Conservation (phyloP, 2,329 filamentous ascomycete species). For the Dactylellina drechsleri region DNA sequence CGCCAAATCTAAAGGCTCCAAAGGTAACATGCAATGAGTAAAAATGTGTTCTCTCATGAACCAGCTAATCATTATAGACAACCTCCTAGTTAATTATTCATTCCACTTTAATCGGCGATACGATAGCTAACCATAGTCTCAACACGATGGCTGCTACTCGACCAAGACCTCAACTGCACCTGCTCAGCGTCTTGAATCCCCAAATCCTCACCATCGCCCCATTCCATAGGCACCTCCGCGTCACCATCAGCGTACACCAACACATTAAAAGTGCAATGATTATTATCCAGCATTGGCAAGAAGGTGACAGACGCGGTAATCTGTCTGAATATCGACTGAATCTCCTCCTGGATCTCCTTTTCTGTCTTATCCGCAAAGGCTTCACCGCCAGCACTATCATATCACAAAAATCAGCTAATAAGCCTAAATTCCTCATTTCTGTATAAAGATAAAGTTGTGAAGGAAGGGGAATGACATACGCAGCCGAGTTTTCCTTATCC, state of each 20-base stretch:
- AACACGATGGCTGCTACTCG: conserved; percentile 90
- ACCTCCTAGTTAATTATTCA: too few species aligned
- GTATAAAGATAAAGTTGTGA: background rate
- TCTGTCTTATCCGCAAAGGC: conserved; percentile 79
- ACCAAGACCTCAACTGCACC: conserved; percentile 94
- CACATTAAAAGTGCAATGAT: conserved; percentile 94
- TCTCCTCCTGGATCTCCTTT: conserved; percentile 91
- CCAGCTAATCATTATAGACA: too few species aligned
- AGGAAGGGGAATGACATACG: conserved; percentile 55
- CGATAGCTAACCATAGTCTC: conserved; percentile 96
- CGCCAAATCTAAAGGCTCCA: conserved; percentile 4
- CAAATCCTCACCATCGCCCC: conserved; percentile 98
- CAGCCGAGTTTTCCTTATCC: conserved; percentile 76
- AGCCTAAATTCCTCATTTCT: conserved; percentile 62
- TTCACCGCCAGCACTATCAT: conserved; percentile 56
- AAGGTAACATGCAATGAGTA: conserved; percentile 3
- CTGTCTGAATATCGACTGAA: conserved; percentile 95
- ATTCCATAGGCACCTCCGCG: conserved; percentile 88
- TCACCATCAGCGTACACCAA: conserved; percentile 97
- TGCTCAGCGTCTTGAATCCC: conserved; percentile 87
- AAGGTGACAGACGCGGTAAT: conserved; percentile 98
- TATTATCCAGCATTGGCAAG: conserved; percentile 87
- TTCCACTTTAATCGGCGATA: conserved; percentile 63
- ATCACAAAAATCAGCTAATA: conserved; percentile 25
- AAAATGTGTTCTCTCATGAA: conserved; percentile 1